Base-by-base conservation (phyloP, 768 basidiomycete genomes). In the Lentinula sp. region DNA sequence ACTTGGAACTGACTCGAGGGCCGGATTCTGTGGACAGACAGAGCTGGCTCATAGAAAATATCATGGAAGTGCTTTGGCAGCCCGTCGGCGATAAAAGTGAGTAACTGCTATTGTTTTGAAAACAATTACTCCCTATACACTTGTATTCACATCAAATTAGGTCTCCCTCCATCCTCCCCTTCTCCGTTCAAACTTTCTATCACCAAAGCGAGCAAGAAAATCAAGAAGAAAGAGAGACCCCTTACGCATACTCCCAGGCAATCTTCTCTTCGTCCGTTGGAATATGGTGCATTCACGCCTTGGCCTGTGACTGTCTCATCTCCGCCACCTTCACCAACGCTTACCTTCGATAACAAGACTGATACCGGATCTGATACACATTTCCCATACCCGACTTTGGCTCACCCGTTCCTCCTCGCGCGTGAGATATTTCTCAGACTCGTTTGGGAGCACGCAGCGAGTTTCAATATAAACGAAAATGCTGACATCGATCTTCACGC, bases 351-450 rank as follows among this genome's bases (percentile, higher is more conserved):
- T 23, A 23, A 6, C 6, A 18, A 9, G 6, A 16, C 46, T 13
- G 12, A 9, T n/a, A 1, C 42, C n/a, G 16, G 16, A 43, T 7
- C 15, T n/a, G 13, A n/a, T 45, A 18, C 43, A 45, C 8, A 48
- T 48, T 23, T 20, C 23, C 46, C 16, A 20, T 12, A 6, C 46
- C 9, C 18, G 9, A 7, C 6, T 23, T 10, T 13, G 20, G 45
- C 39, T 15, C 55, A 56, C 36, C 55, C 55, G 15, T 59, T 59
- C 48, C 32, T 48, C 9, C 57, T 46, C 3, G 57, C 57, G 12
- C 43, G 57, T 2, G 48, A 59, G 28, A 23, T 59, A 4, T 59
- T 59, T 59, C 57, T 48, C 18, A 23, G 57, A 23, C 57, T 59
- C 37, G 23, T 59, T 4, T 59, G 57, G 57, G 57, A 43, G n/a